Conservation (phyloP, 106 monocot species). For the Dendrobium officinale region DNA sequence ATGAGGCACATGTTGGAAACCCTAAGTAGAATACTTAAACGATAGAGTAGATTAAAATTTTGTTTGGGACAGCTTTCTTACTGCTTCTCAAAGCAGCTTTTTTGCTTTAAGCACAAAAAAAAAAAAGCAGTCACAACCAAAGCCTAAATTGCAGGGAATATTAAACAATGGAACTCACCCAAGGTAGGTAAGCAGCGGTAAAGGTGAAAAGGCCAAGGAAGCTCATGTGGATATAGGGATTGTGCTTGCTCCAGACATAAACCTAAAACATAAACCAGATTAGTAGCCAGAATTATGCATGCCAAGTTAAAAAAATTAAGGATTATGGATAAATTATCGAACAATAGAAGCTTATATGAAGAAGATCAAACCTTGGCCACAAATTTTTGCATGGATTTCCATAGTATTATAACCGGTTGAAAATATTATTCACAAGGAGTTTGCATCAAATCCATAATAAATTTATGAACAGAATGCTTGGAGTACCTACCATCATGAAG, state of each 20-base stretch:
- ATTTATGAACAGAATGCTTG: not conserved
- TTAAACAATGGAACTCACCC: slow-evolving; percentile 50
- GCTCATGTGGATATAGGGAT: slow-evolving; percentile 91
- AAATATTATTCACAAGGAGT: not conserved
- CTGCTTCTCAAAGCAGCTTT: too few relatives aligned
- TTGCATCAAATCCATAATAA: not conserved
- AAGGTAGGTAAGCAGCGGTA: slow-evolving; percentile 92
- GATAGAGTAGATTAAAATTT: not conserved
- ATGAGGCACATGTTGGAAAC: not conserved
- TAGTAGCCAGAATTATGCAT: not conserved
- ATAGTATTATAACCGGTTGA: not conserved
- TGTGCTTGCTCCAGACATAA: slow-evolving; percentile 99
- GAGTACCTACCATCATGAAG: slow-evolving; percentile 91
- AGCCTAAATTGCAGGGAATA: not conserved
- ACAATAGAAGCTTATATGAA: not conserved
- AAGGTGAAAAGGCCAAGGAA: slow-evolving; percentile 96
- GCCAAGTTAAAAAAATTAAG: not conserved
- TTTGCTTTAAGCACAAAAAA: too few relatives aligned
- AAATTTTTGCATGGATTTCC: not conserved
- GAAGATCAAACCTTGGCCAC: not conserved
- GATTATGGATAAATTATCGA: not conserved
- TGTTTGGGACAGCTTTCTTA: too few relatives aligned
- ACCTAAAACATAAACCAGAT: slow-evolving; percentile 38
- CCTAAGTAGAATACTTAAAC: not conserved
- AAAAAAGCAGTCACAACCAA: too few relatives aligned